Evolutionary conservation across 495 filamentous ascomycete species (phyloP).

Genomic region (Penicillium chermesinum): DNA sequence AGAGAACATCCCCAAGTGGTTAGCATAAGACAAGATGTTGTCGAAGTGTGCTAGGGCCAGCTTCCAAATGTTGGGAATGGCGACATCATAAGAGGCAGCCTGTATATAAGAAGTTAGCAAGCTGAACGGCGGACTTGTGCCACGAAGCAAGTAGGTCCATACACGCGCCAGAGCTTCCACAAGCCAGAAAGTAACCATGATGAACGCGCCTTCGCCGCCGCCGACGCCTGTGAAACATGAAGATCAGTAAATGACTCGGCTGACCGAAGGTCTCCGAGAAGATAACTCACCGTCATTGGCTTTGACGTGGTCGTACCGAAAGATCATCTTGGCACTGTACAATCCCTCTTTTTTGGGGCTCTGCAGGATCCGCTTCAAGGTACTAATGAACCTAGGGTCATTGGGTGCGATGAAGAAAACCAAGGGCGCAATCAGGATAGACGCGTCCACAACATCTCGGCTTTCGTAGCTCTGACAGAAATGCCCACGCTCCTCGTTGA

Average conservation of each 20-base stretch:
- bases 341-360: slow-evolving; percentile 66
- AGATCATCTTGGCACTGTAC: slow-evolving; percentile 65
- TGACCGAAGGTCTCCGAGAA: neutral
- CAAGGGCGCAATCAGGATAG: slow-evolving; percentile 65
- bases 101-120: slow-evolving; percentile 6
- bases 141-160: slow-evolving; percentile 9
- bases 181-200: slow-evolving; percentile 76
- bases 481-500: slow-evolving; percentile 56
- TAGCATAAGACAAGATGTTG: slow-evolving; percentile 66
- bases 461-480: slow-evolving; percentile 71
- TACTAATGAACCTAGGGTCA: slow-evolving; percentile 65
- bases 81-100: slow-evolving; percentile 45
- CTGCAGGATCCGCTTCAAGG: slow-evolving; percentile 60
- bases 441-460: slow-evolving; percentile 60
- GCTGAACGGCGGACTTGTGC: no score
- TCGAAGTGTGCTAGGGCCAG: slow-evolving; percentile 65
- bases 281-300: slow-evolving; percentile 57
- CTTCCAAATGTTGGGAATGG: slow-evolving; percentile 57
- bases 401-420: slow-evolving; percentile 73
- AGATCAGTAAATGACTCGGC: slow-evolving; percentile 12
- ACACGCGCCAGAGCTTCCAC: slow-evolving; percentile 69
- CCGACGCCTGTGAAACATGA: slow-evolving; percentile 52
- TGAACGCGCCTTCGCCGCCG: slow-evolving; percentile 68
- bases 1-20: slow-evolving; percentile 70
- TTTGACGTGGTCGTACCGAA: slow-evolving; percentile 60